A percentile compares a stretch with the other conserved stretches of the same genome.
phyloP scores from a whole-genome alignment of 371 early-diverging fungal species.

The Rhizomucor pusillus region DNA sequence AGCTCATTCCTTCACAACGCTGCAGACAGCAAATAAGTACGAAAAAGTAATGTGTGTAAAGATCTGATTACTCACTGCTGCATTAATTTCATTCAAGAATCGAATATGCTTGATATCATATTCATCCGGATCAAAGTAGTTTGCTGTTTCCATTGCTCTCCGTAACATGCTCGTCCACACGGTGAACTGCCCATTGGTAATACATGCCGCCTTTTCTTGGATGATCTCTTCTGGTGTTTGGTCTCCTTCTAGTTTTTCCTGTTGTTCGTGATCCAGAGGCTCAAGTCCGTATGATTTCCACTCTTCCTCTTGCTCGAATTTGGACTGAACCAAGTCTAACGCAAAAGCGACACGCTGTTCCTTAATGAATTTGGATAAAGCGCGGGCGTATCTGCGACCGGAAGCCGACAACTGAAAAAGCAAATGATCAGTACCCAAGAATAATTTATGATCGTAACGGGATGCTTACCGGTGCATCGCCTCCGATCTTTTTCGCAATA shows the following conservation, averaged over 20 bases:
- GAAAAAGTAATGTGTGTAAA: neutral
- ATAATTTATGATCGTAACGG: neutral
- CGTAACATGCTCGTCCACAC: constrained; percentile 80
- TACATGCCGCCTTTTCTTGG: constrained; percentile 27
- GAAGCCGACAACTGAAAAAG: constrained; percentile 45
- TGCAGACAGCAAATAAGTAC: constrained; percentile 2
- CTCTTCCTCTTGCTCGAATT: constrained; percentile 29
- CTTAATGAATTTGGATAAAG: constrained; percentile 66
- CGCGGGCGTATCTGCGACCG: constrained; percentile 64
- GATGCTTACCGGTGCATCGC: constrained; percentile 70
- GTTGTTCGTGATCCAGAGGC: constrained; percentile 22
- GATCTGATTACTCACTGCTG: constrained; percentile 55
- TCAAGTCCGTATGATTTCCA: constrained; percentile 27
- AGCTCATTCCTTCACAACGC: constrained; percentile 54
- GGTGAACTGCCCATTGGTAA: constrained; percentile 41
- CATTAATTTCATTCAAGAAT: constrained; percentile 81
- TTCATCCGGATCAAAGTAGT: constrained; percentile 65
- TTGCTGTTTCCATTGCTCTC: constrained; percentile 70
- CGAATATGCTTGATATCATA: constrained; percentile 72
- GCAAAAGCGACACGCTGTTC: constrained; percentile 40
- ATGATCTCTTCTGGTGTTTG: constrained; percentile 11
- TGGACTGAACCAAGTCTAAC: constrained; percentile 27
- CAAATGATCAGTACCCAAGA: neutral
- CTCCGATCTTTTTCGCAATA: constrained; percentile 57
- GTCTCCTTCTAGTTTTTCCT: neutral